A percentile compares a stretch with the other conserved stretches of the same genome.
Conservation (phyloP, 306 rosid genomes). For the Pyrus bretschneideri region DNA sequence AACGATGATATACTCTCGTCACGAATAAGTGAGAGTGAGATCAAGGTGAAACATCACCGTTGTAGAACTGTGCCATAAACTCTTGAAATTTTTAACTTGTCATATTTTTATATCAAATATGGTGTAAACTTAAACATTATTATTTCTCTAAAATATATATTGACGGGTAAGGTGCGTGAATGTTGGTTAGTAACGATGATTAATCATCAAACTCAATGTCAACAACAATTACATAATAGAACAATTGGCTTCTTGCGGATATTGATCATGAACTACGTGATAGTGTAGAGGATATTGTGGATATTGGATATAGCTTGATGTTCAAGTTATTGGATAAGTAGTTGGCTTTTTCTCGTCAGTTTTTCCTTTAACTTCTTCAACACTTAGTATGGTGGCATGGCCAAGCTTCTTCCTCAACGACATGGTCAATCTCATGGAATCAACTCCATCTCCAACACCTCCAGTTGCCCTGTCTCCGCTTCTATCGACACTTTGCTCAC, state of each 20-base stretch:
- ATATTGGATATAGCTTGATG: not conserved
- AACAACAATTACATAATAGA: not conserved
- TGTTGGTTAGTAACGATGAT: no score
- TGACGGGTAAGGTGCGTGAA: no score
- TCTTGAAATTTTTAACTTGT: no score
- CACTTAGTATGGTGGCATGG: not conserved
- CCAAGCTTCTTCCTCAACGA: slow-evolving; percentile 1
- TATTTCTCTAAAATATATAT: no score
- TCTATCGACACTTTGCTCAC: slow-evolving; percentile 27
- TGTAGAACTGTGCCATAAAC: no score
- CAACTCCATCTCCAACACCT: slow-evolving; percentile 14
- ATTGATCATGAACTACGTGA: not conserved
- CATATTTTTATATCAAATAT: no score
- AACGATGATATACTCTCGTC: no score
- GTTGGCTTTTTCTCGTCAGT: not conserved
- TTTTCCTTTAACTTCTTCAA: slow-evolving; percentile 1
- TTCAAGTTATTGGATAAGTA: not conserved
- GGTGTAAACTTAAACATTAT: no score
- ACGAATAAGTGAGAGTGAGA: no score
- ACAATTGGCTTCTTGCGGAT: not conserved
- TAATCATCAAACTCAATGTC: not conserved
- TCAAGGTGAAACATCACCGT: no score
- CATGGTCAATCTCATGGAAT: slow-evolving; percentile 11
- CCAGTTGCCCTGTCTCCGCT: slow-evolving; percentile 21
- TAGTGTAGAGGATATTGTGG: not conserved